A percentile compares a stretch with the other conserved stretches of the same genome.
phyloP scores from a whole-genome alignment of 2,329 filamentous ascomycete species.

The Diaporthe sp. region DNA sequence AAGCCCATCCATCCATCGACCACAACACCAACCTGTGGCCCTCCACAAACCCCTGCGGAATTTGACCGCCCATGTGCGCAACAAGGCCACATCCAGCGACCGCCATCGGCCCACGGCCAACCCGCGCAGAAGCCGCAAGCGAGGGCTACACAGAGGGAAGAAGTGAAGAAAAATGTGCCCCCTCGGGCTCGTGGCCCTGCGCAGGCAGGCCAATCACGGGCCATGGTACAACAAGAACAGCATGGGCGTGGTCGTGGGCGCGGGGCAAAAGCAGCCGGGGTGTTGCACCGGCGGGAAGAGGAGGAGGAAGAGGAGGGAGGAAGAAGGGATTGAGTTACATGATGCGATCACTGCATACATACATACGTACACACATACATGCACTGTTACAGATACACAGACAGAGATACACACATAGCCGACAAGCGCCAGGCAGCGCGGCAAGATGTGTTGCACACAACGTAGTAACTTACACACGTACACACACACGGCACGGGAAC shows the following conservation, averaged over 20 bases:
- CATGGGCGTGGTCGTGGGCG: too few relatives aligned
- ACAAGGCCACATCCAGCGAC: background rate
- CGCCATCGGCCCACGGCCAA: background rate
- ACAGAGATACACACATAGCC: background rate
- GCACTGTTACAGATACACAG: too few relatives aligned
- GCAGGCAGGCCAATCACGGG: background rate
- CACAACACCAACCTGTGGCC: background rate
- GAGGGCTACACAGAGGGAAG: constrained; percentile 3
- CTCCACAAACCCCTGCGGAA: background rate
- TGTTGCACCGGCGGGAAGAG: background rate
- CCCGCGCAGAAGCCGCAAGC: background rate
- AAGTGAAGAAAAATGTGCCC: background rate
- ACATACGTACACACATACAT: too few relatives aligned
- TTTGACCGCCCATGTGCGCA: background rate
- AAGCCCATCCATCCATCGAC: background rate
- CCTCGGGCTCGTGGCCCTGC: background rate
- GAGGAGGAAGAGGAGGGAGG: background rate
- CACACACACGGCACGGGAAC: constrained; percentile 7
- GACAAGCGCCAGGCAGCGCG: constrained; percentile 21
- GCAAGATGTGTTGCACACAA: constrained; percentile 5
- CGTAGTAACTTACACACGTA: too few relatives aligned
- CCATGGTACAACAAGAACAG: background rate
- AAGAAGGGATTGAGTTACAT: too few relatives aligned
- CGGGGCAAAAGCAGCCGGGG: background rate
- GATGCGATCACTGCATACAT: background rate